Conservation (phyloP, 129 eudicot genomes). For the Flaveria robusta region DNA sequence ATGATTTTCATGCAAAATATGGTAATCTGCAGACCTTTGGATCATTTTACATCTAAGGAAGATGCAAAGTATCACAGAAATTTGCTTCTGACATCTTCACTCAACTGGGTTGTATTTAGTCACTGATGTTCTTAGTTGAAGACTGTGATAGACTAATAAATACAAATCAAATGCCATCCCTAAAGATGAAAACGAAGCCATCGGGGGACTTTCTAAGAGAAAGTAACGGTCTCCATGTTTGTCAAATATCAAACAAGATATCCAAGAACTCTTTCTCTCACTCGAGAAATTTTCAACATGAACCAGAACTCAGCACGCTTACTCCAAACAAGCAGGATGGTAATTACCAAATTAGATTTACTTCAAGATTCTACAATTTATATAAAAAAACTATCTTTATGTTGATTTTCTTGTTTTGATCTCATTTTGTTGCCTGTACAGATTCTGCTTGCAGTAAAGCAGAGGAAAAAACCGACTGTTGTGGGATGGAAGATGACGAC, state of each 20-base stretch:
- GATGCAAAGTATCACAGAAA: too few species aligned
- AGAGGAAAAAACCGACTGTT: slow-evolving; percentile 38
- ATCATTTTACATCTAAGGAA: not conserved
- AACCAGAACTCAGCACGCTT: slow-evolving; percentile 36
- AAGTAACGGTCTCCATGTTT: slow-evolving; percentile 61
- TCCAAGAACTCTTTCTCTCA: slow-evolving; percentile 58
- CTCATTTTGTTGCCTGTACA: slow-evolving; percentile 26
- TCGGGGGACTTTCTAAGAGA: slow-evolving; percentile 20
- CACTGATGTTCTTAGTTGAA: slow-evolving; percentile 11
- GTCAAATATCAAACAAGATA: slow-evolving; percentile 71
- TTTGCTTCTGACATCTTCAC: not conserved
- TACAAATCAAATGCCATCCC: slow-evolving; percentile 39
- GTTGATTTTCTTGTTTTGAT: slow-evolving; percentile 1
- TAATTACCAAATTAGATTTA: slow-evolving; percentile 27
- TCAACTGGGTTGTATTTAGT: slow-evolving; percentile 9
- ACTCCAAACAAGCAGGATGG: slow-evolving; percentile 53
- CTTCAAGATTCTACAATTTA: slow-evolving; percentile 1
- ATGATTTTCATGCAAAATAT: not conserved
- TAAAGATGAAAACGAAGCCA: slow-evolving; percentile 34
- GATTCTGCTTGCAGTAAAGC: slow-evolving; percentile 41
- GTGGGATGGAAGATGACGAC: slow-evolving; percentile 41
- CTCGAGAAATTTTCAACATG: slow-evolving; percentile 42
- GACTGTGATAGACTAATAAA: slow-evolving; percentile 12
- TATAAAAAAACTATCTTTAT: slow-evolving; percentile 2
- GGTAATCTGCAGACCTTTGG: slow-evolving; percentile 24